Evolutionary conservation across 169 alveolate species (phyloP).

Genomic region (Plasmodium malariae): DNA sequence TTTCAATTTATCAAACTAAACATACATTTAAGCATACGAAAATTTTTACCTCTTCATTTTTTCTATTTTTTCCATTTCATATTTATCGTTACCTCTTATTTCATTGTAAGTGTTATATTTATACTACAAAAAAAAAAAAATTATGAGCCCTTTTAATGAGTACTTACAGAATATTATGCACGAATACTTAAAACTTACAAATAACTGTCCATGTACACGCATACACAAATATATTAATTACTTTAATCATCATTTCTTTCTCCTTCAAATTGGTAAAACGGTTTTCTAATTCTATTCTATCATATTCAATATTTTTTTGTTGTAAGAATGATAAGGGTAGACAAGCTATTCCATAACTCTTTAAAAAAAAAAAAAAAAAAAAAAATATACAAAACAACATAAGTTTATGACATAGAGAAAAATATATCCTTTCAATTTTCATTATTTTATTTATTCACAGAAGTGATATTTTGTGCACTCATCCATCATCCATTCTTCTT

Average conservation of each 20-base stretch:
- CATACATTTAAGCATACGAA: not conserved
- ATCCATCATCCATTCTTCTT: not conserved
- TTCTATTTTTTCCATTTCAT: constrained; percentile 48
- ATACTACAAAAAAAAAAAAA: constrained; percentile 9
- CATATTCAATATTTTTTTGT: constrained; percentile 40
- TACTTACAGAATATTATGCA: not conserved
- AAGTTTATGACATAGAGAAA: not conserved
- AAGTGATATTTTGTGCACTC: not conserved
- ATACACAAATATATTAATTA: not conserved
- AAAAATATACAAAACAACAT: not conserved
- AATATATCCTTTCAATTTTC: not conserved
- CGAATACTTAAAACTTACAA: not conserved
- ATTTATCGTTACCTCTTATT: constrained; percentile 21
- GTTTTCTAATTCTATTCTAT: constrained; percentile 41
- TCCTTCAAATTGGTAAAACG: constrained; percentile 62
- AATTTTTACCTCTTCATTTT: constrained; percentile 47
- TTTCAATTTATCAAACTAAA: not conserved
- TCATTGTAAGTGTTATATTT: constrained; percentile 33
- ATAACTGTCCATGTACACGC: not conserved
- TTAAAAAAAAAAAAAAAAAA: not conserved
- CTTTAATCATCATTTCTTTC: constrained; percentile 63
- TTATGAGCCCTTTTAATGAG: not conserved
- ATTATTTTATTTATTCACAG: not conserved
- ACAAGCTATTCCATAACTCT: constrained; percentile 75
- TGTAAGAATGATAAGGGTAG: constrained; percentile 51